Evolutionary conservation across 441 rosid genomes (phyloP), one percentile per base, ranked within the genome.

Genomic region (Euphorbia neoarborescens): DNA sequence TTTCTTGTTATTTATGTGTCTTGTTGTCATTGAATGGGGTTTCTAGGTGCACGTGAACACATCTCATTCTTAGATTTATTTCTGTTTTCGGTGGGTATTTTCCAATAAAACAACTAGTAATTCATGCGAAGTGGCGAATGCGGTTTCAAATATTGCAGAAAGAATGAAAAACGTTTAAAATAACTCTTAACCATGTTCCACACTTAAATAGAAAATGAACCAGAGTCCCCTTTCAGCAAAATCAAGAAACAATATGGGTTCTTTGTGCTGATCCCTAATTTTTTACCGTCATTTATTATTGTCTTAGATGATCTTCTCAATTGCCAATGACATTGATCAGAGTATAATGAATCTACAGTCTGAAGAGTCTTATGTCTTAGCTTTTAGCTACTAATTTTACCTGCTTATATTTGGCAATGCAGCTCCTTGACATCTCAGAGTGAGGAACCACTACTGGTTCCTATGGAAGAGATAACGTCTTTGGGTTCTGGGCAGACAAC

Each of bases 401-500:
- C 66, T 22, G 25, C 64, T 68, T 71, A 46, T 68, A 7, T 77
- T 66, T 34, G 73, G 76, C 73, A 37, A 13, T 85, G 85, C 89
- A 94, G 96, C 80, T 73, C 76, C 69, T 59, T 64, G 61, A 46
- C 73, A 58, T 84, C 89, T 59, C 65, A 67, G 71, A 80, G 68
- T 69, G 78, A 88, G 62, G 79, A 89, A 67, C 90, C 94, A 54
- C 76, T 82, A 48, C 64, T 90, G 65, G 83, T 89, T 74, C 94
- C 95, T 35, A 81, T 86, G 92, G 97, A 90, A 81, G 85, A 81
- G 76, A 81, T 94, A 34, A 51, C 80, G 68, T 80, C 83, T 72
- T 79, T 94, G 74, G 89, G 85, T 75, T 90, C 94, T 53, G 90
- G 83, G 67, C 84, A 88, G 75, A 82, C 63, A 14, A 65, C n/a